Conservation (phyloP, 805 yeast genomes). For the Kazachstania kunashirensis region DNA sequence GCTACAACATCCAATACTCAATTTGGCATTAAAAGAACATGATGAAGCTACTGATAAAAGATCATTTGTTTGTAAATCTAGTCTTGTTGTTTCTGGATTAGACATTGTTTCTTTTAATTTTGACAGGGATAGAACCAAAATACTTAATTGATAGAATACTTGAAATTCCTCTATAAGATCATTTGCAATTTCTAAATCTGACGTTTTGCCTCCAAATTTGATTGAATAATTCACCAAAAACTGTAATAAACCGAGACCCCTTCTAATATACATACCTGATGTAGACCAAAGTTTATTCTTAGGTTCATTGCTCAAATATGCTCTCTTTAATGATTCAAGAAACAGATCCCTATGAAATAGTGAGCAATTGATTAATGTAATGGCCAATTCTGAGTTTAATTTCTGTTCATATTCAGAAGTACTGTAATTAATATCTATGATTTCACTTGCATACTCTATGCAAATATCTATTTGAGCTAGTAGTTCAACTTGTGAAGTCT, state of each 20-base stretch:
- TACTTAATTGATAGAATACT: conserved; percentile 23
- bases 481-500: background rate
- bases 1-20: conserved; percentile 25
- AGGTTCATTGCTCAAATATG: conserved; percentile 14
- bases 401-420: background rate
- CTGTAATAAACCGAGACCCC: conserved; percentile 22
- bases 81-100: conserved; percentile 15
- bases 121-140: conserved; percentile 24
- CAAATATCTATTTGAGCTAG: background rate
- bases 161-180: conserved; percentile 12
- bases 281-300: conserved; percentile 19
- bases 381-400: conserved; percentile 4
- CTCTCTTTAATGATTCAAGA: conserved; percentile 18
- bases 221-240: conserved; percentile 4
- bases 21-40: conserved; percentile 21
- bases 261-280: conserved; percentile 21
- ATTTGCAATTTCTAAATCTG: background rate
- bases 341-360: conserved; percentile 15
- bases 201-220: background rate
- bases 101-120: conserved; percentile 22
- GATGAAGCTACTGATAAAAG: conserved; percentile 17
- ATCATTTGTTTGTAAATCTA: conserved; percentile 26
- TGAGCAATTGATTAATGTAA: conserved; percentile 14
- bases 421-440: background rate
- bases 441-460: background rate